Conservation (phyloP, 371 early-diverging fungal genomes). For the Mortierella sp. region DNA sequence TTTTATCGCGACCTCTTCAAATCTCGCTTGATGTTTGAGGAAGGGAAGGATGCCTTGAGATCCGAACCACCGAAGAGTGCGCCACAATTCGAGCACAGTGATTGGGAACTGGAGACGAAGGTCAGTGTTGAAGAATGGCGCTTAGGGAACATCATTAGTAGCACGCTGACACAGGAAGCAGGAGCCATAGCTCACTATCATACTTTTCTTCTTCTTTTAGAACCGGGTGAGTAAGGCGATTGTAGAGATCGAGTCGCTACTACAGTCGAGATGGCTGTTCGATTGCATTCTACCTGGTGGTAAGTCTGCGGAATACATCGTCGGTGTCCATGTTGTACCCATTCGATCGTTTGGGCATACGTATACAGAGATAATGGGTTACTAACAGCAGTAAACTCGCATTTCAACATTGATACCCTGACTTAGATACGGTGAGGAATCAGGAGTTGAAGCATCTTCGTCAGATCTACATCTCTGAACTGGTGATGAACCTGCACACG, state of each 20-base stretch:
- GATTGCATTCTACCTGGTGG: slow-evolving; percentile 37
- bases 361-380: no score
- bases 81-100: not conserved
- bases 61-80: slow-evolving; percentile 8
- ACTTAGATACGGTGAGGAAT: slow-evolving; percentile 32
- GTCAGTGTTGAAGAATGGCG: slow-evolving; percentile 1
- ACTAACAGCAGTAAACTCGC: no score
- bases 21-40: slow-evolving; percentile 25
- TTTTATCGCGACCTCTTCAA: slow-evolving; percentile 36
- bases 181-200: no score
- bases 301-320: no score
- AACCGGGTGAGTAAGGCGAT: slow-evolving; percentile 18
- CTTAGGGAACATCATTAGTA: no score
- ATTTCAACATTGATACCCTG: no score
- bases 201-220: not conserved
- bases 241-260: slow-evolving; percentile 25
- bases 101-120: slow-evolving; percentile 30
- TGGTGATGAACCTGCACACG: slow-evolving; percentile 43
- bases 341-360: no score
- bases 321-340: no score
- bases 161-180: no score
- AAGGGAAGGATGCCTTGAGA: slow-evolving; percentile 20
- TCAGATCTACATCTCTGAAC: slow-evolving; percentile 45
- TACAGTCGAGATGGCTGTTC: slow-evolving; percentile 43
- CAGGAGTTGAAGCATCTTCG: slow-evolving; percentile 34